A percentile compares a stretch with the other conserved stretches of the same genome.
Conservation (phyloP, 148 eudicot species). For the Cornus controversa region DNA sequence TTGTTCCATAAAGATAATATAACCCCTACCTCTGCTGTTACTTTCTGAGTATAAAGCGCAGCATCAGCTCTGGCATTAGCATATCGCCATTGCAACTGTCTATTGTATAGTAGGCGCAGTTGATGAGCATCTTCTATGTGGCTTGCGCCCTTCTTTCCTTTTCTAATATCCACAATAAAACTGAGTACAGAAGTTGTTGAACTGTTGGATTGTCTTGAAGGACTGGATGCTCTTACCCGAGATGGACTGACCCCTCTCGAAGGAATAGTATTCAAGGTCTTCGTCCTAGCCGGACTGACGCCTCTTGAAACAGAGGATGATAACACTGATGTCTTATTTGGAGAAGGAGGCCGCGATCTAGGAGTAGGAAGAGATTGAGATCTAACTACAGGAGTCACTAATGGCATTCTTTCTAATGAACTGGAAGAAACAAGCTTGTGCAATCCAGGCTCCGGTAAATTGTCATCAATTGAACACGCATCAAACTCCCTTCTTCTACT, state of each 20-base stretch:
- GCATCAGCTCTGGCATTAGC: slow-evolving; percentile 77
- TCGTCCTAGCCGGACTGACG: slow-evolving; percentile 48
- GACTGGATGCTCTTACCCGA: slow-evolving; percentile 68
- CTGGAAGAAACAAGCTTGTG: slow-evolving; percentile 33
- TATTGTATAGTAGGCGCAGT: slow-evolving; percentile 71
- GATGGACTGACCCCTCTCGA: slow-evolving; percentile 67
- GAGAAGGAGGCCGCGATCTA: slow-evolving; percentile 63
- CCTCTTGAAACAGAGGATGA: slow-evolving; percentile 41
- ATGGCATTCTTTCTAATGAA: slow-evolving; percentile 44
- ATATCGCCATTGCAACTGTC: slow-evolving; percentile 88
- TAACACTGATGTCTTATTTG: slow-evolving; percentile 35
- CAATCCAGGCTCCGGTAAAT: slow-evolving; percentile 31
- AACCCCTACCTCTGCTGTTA: slow-evolving; percentile 57
- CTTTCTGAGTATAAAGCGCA: slow-evolving; percentile 50
- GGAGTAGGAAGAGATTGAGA: slow-evolving; percentile 43
- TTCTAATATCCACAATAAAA: slow-evolving; percentile 80
- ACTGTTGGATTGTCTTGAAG: slow-evolving; percentile 56
- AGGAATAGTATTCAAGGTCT: slow-evolving; percentile 42
- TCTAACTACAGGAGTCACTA: slow-evolving; percentile 37
- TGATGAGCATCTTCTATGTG: slow-evolving; percentile 91
- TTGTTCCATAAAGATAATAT: neutral
- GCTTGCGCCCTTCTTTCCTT: slow-evolving; percentile 64
- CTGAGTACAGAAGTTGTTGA: slow-evolving; percentile 83
- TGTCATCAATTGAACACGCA: slow-evolving; percentile 45
- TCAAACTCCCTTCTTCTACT: slow-evolving; percentile 26